phyloP scores from a whole-genome alignment of 768 basidiomycete genomes.

The Stropharia rugosoannulata region DNA sequence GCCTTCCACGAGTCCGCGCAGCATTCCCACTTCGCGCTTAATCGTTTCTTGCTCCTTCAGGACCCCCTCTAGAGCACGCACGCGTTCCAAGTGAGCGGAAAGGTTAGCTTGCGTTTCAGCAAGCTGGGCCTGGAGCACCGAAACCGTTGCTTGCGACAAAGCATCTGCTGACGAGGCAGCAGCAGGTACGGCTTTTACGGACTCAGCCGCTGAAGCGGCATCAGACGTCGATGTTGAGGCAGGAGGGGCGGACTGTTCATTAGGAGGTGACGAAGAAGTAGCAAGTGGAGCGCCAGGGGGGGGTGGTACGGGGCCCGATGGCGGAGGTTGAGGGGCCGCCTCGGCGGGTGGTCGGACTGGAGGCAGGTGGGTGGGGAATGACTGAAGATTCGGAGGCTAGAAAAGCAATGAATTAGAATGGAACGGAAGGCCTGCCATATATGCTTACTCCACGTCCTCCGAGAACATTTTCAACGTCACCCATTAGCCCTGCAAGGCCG shows the following conservation, averaged over 20 bases:
- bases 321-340: conserved; percentile 10
- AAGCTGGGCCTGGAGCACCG: conserved; percentile 79
- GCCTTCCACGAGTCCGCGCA: conserved; percentile 62
- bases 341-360: conserved; percentile 53
- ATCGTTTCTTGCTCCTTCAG: conserved; percentile 84
- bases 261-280: conserved; percentile 16
- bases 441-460: conserved; percentile 74
- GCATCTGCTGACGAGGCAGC: neutral
- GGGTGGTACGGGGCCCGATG: conserved; percentile 22
- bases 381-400: conserved; percentile 60
- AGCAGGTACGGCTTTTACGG: neutral
- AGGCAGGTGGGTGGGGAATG: conserved; percentile 66
- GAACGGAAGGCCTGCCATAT: neutral
- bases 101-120: conserved; percentile 81
- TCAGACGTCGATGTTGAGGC: conserved; percentile 1
- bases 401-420: conserved; percentile 1
- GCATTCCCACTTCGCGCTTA: conserved; percentile 69
- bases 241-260: neutral
- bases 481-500: conserved; percentile 74
- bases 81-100: conserved; percentile 75
- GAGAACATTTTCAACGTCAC: conserved; percentile 89
- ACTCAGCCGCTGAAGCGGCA: neutral
- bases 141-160: conserved; percentile 25
- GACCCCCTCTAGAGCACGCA: conserved; percentile 78
- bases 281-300: conserved; percentile 20